phyloP scores from a whole-genome alignment of 768 basidiomycete species.

The Kwoniella sp. region DNA sequence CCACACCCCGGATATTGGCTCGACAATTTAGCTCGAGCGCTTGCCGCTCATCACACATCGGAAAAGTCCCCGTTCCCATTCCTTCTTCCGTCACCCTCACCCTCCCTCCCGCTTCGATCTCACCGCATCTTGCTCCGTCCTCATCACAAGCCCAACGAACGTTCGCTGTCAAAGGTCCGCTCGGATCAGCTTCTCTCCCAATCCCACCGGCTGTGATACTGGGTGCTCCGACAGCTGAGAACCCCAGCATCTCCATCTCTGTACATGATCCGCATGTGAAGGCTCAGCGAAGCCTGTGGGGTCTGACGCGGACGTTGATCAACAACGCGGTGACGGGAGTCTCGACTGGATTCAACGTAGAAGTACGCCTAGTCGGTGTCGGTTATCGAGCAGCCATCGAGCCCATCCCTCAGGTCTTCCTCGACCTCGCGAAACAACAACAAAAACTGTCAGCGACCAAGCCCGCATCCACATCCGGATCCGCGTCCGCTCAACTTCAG shows the following conservation, averaged over 20 bases:
- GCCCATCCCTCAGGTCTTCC: slow-evolving; percentile 48
- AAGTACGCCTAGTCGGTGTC: slow-evolving; percentile 88
- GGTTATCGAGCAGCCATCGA: slow-evolving; percentile 89
- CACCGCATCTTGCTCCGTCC: slow-evolving; percentile 44
- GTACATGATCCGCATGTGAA: slow-evolving; percentile 66
- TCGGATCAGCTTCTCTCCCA: slow-evolving; percentile 62
- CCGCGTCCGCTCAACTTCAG: slow-evolving; percentile 20
- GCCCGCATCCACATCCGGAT: slow-evolving; percentile 63
- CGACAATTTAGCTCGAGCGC: slow-evolving; percentile 15
- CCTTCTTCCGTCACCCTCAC: slow-evolving; percentile 61
- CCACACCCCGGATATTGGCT: not conserved
- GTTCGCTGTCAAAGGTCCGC: slow-evolving; percentile 65
- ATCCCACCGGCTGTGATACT: slow-evolving; percentile 61
- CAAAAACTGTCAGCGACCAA: slow-evolving; percentile 54
- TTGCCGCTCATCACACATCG: slow-evolving; percentile 59
- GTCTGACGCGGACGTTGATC: slow-evolving; percentile 87
- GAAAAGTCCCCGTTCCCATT: slow-evolving; percentile 62
- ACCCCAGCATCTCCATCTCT: slow-evolving; percentile 32
- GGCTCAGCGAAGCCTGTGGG: slow-evolving; percentile 88
- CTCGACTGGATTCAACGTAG: slow-evolving; percentile 79
- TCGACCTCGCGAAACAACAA: slow-evolving; percentile 32
- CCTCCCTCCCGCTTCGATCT: slow-evolving; percentile 39
- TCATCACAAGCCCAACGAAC: slow-evolving; percentile 45
- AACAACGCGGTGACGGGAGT: slow-evolving; percentile 87
- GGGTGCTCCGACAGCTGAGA: slow-evolving; percentile 24